These are phyloP conservation scores for Cymbidium sinense DNA, from an alignment of 106 monocot species.

Conservation along the genomic window DNA sequence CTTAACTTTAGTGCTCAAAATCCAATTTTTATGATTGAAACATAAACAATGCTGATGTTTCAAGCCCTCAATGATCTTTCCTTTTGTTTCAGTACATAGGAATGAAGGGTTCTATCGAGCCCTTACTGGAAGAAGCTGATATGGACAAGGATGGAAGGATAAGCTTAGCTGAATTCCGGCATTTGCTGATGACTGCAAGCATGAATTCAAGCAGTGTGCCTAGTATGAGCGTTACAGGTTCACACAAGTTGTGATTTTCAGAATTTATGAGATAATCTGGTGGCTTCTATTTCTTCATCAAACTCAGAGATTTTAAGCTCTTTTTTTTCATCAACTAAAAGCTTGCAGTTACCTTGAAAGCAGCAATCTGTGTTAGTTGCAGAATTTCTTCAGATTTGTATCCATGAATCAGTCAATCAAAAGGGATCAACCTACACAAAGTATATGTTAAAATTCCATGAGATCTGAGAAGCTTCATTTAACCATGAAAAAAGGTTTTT, in stretches of 20 bases:
- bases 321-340: neutral
- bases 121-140: constrained; percentile 82
- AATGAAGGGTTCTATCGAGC: constrained; percentile 80
- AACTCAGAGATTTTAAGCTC: neutral
- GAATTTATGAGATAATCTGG: neutral
- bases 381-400: neutral
- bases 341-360: no score
- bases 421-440: no score
- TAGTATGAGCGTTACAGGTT: neutral
- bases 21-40: neutral
- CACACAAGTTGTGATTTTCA: neutral
- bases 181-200: constrained; percentile 81
- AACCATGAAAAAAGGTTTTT: no score
- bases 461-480: no score
- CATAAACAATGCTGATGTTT: neutral
- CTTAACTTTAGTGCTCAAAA: neutral
- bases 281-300: neutral
- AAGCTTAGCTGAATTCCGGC: constrained; percentile 83
- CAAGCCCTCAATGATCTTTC: neutral
- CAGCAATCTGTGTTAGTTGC: neutral
- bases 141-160: constrained; percentile 92
- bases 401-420: no score
- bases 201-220: constrained; percentile 41
- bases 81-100: constrained; percentile 55
- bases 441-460: no score